Evolutionary conservation across 345 rosid species (phyloP), one percentile per base, ranked within the genome.

Genomic region (Aethionema arabicum): DNA sequence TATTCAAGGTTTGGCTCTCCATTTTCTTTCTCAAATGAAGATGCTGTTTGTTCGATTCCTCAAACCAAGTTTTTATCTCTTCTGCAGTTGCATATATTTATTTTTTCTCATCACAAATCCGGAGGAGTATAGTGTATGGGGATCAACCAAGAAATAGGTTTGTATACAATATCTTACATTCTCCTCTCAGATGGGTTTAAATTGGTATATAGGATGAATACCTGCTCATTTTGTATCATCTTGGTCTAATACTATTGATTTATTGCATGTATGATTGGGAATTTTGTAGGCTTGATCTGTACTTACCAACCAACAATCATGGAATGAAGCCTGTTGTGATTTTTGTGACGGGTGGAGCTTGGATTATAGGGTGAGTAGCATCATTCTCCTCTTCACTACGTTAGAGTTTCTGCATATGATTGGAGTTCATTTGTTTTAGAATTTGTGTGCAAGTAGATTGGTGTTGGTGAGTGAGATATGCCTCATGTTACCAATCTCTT

Each of bases 131-230:
- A 60, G 90, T 87, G 39, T 93, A 87, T 62, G 96, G 99, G 57
- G 95, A 85, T 76, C 87, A 87, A 77, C 99, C 99, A 38, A 85
- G 99, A 76, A 93, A 93, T 68, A 90, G 97, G 99, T 85, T 67
- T 56, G 79, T 59, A 30, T 53, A 21, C 37, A 36, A 13, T 31
- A 61, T 66, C 32, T 39, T 66, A 4, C 42, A 15, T 30, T 37
- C 27, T 40, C 16, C 16, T 61, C 55, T 56, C 44, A 46, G 48
- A 33, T n/a, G 4, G 6, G 35, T 35, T 11, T 52, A 5, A 35
- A 31, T 9, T 3, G 11, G 12, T 68, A 6, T 1, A 21, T 21
- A 21, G 54, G 27, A 46, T 55, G 8, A 13, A 56, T 32, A 16
- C 36, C 55, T 52, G 14, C 41, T 29, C 8, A 33, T 36, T 4